Evolutionary conservation across 306 rosid genomes (phyloP).

Genomic region (Begonia masoniana): DNA sequence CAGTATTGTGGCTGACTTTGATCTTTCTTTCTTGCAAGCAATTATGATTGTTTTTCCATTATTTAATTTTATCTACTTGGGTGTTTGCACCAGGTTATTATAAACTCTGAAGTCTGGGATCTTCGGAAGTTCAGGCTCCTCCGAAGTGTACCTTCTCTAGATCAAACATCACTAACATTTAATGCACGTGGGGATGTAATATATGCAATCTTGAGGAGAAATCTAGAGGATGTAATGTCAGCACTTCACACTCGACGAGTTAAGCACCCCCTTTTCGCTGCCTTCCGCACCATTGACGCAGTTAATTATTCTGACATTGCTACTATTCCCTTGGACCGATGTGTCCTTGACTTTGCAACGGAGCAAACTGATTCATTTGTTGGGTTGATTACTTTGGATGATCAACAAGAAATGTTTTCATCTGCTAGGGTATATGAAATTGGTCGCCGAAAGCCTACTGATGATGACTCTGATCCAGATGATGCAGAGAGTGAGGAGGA

Average conservation of each 20-base stretch:
- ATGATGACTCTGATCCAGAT: conserved; percentile 97
- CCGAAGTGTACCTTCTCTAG: conserved; percentile 88
- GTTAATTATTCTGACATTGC: conserved; percentile 90
- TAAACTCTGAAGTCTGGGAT: conserved; percentile 99
- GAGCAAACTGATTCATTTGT: conserved; percentile 91
- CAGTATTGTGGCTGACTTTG: too few relatives aligned
- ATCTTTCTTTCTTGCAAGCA: neutral
- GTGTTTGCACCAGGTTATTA: conserved; percentile 47
- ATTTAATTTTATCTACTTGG: neutral
- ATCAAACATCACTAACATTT: conserved; percentile 81
- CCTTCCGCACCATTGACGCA: conserved; percentile 95
- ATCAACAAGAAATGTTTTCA: conserved; percentile 87
- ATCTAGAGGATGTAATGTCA: conserved; percentile 90
- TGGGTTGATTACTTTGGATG: conserved; percentile 91
- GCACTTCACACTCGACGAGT: conserved; percentile 72
- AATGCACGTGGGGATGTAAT: conserved; percentile 95
- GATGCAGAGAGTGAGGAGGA: conserved; percentile 94
- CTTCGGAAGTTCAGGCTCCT: conserved; percentile 76
- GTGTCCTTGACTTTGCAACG: conserved; percentile 90
- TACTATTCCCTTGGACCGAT: conserved; percentile 77
- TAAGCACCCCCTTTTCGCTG: conserved; percentile 78
- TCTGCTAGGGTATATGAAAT: conserved; percentile 83
- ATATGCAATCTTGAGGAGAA: conserved; percentile 88
- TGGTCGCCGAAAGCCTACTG: conserved; percentile 87
- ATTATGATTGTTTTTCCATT: neutral